Evolutionary conservation across 2,329 filamentous ascomycete genomes (phyloP), one percentile per base, ranked within the genome.

Genomic region (Camillea tinctor): DNA sequence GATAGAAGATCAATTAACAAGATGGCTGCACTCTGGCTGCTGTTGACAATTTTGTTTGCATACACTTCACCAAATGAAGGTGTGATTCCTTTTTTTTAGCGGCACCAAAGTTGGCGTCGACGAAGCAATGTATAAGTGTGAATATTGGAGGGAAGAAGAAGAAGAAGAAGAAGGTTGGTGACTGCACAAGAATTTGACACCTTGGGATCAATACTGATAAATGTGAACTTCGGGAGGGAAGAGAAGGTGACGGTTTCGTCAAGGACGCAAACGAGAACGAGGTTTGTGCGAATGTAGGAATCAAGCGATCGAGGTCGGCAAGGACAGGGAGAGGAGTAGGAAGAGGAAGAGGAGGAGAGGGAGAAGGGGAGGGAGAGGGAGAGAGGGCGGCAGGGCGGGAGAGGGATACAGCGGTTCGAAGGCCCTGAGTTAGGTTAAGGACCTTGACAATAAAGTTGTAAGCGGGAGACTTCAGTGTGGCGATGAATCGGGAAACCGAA

Each of bases 361-460:
- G 48, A 50, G 20, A n/a, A n/a, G n/a, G n/a, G n/a, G 36, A 56
- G 49, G 54, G 57, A n/a, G 55, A 40, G 50, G 30, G 9, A 57
- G 52, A 50, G 48, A 50, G 20, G n/a, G 11, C 15, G 49, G 19
- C 44, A 58, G 56, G 51, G 26, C 52, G 50, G n/a, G 44, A 44
- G 56, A 57, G 56, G 60, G 56, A 57, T 56, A 58, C 30, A 44
- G 50, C 26, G 36, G 50, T 51, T 50, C 53, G 30, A 60, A 52
- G 36, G 36, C 36, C 36, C 36, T 44, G 26, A 7, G 13, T 30
- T 30, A 30, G 26, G 26, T 30, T 30, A 44, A 44, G 36, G 36
- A 44, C 36, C 36, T n/a, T 44, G 17, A 15, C 11, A 44, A 15
- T 44, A n/a, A 44, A 44, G 36, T 2, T 44, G 17, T 44, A 44